Base-by-base conservation (phyloP, 441 rosid genomes). In the Aleurites moluccanus region DNA sequence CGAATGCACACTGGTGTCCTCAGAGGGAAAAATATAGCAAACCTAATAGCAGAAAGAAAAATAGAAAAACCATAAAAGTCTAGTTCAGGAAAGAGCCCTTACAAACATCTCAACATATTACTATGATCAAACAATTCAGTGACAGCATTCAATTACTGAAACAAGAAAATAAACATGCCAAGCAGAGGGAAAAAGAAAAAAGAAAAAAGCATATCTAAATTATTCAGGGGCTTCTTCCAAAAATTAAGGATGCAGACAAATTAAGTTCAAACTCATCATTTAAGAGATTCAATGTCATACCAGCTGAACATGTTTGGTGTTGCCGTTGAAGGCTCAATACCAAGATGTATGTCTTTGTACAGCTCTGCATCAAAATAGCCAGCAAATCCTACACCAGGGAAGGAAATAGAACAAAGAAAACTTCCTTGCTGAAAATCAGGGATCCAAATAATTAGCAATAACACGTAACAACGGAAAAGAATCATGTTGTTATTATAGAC, bases 251-350 rank as follows among this genome's bases (percentile, higher is more conserved):
- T 65, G 25, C 16, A 18, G n/a, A 55, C 15, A 45, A 45, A 45
- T 45, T 8, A 11, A 28, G 38, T 27, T 28, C 9, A 61, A 71
- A 70, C 18, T 0, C 50, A 23, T 23, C 50, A 55, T 52, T 56
- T 33, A 56, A 40, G 35, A 27, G 74, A 49, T 28, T 72, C 68
- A 79, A 75, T 16, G 69, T 28, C 75, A 68, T 90, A 91, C 98
- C 98, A 96, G 89, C 98, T 96, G 85, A 94, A 96, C 98, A 94
- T 96, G 87, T 92, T 90, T 70, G 99, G 98, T 27, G 99, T 96
- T 74, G 92, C 92, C 23, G 84, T 86, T 44, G 93, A 87, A 64
- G 97, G 98, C 78, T 96, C 98, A 79, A 91, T 93, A 50, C 99
- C 96, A 44, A 96, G 97, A 86, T 96, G 98, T 23, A 96, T 91